Evolutionary conservation across 2,329 filamentous ascomycete genomes (phyloP), one percentile per base, ranked within the genome.

Genomic region (Uncinocarpus reesii): DNA sequence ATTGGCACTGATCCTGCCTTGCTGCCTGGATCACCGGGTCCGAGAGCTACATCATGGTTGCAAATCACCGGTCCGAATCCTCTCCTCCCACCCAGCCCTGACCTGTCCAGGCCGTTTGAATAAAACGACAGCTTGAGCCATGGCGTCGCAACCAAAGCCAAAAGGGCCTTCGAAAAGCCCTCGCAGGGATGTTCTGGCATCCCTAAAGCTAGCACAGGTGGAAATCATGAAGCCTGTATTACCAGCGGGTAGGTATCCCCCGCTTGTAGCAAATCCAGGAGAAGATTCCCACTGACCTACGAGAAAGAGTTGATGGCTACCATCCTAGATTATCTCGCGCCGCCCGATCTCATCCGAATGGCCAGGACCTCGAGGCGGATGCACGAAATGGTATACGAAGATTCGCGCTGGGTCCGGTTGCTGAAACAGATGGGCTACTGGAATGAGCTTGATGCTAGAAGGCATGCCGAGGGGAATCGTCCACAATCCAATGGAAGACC

Each of bases 341-440:
- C 95, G 23, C 72, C 83, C 52, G 90, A 95, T 65, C 81, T 94
- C 59, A 78, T 96, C 63, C 80, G 81, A 56, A 90, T 87, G 62
- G 90, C 92, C 37, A 81, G 83, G 54, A 81, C 85, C 20, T 95
- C 87, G 50, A 84, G 79, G 61, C 84, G 86, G 52, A 79, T 96
- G 76, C 83, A 84, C 62, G 92, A 98, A 68, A 98, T 98, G 89
- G 89, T 95, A 2, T 98, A 96, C 67, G 92, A 98, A 65, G 92
- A 98, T 65, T 86, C 88, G 42, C 78, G 90, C 70, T 98, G 92
- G 92, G 84, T 96, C 32, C 80, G 86, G 54, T 78, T 86, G 54
- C 68, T 98, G 47, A 84, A 84, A 62, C 81, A 77, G 50, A 95
- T 98, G 81, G 86, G 83, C 1, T 84, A 85, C 56, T 98, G 92